Conservation (phyloP, 768 basidiomycete genomes). For the Auriscalpium microsporum region DNA sequence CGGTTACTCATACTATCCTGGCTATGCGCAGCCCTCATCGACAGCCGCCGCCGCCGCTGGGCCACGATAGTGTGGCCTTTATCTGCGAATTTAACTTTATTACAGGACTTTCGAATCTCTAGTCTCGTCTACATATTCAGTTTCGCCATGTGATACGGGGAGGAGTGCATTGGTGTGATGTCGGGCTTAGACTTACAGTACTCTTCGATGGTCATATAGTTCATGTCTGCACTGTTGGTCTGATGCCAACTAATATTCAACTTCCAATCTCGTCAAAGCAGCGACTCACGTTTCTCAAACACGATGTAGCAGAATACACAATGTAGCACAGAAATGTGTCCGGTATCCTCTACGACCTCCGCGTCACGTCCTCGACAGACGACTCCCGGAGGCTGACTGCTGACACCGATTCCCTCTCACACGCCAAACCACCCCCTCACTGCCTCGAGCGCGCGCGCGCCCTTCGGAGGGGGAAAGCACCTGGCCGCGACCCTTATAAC, state of each 20-base stretch:
- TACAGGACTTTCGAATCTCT: too few relatives aligned
- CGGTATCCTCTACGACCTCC: constrained; percentile 23
- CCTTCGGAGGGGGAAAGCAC: constrained; percentile 23
- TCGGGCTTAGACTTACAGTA: not conserved
- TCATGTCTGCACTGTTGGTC: not conserved
- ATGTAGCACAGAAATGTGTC: constrained; percentile 8
- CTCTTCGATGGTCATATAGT: not conserved
- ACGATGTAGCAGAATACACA: too few relatives aligned
- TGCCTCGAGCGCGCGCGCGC: constrained; percentile 17
- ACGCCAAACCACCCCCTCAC: constrained; percentile 26
- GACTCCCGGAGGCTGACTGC: constrained; percentile 19
- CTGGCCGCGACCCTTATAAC: constrained; percentile 17
- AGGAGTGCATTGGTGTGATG: too few relatives aligned
- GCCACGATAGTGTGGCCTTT: constrained; percentile 3
- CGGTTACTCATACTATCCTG: constrained; percentile 17
- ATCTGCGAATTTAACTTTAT: too few relatives aligned
- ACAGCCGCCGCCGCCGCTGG: not conserved
- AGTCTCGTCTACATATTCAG: too few relatives aligned
- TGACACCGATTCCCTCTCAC: constrained; percentile 18
- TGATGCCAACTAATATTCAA: too few relatives aligned
- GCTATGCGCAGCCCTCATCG: constrained; percentile 17
- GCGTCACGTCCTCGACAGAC: constrained; percentile 3
- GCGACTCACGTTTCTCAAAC: too few relatives aligned
- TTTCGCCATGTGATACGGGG: too few relatives aligned
- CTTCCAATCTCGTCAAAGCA: too few relatives aligned